Base-by-base conservation (phyloP, 169 alveolate species). In the Toxoplasma gondii region DNA sequence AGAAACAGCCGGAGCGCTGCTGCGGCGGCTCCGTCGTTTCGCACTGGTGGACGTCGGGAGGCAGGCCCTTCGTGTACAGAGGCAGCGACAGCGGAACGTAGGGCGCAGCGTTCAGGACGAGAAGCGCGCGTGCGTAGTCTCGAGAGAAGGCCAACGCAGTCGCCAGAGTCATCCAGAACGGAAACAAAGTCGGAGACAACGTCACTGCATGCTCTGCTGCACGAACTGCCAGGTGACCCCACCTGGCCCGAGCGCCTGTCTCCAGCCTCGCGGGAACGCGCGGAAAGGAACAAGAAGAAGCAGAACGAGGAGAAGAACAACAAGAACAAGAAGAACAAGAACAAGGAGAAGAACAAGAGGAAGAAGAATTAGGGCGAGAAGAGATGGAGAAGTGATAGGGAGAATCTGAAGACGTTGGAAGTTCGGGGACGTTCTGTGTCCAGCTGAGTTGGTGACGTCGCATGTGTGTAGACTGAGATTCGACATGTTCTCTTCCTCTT, bases 161-260 rank as follows among this genome's bases (percentile, higher is more conserved):
- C 24, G 93, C 86, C 29, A 88, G 69, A 27, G 93, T 58, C 64
- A 88, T 36, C 93, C 93, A 88, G 34, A 53, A 88, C n/a, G 54
- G 93, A 67, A 45, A 74, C 43, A 88, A 39, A 5, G 93, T 88
- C 41, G 93, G 93, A 29, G 83, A 88, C 41, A 88, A 64, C 24
- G 39, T 43, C 45, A 88, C 93, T 36, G 93, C 93, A 24, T 16
- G 34, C 53, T 67, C 70, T 16, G 93, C 83, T 5, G 93, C 93
- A 0, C 86, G 64, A 7, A 43, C 44, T 0, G 93, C 93, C 69
- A 49, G 53, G 49, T 53, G 80, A 49, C 43, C 49, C 74, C 58
- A 16, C 7, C 7, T 16, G 31, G 74, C 74, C n/a, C 58, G 58
- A 49, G 58, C 58, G 9, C 74, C 74, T 10, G 34, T 16, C 31